These are phyloP conservation scores for Fusarium sp. DNA, from an alignment of 2,329 filamentous ascomycete genomes.

Conservation along the genomic window DNA sequence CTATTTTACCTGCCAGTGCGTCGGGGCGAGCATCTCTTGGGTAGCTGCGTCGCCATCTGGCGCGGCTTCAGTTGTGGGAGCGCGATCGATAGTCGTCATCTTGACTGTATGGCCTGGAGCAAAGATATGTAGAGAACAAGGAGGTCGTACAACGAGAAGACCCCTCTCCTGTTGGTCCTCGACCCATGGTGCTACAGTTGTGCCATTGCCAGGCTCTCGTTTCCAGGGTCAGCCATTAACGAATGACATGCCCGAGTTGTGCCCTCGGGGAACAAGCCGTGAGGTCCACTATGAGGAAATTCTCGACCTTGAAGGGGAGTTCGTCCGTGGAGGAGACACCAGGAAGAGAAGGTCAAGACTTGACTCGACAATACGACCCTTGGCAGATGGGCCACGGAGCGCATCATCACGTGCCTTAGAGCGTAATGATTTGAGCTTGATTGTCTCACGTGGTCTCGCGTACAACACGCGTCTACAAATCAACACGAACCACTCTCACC, in stretches of 20 bases:
- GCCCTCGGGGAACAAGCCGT: constrained; percentile 11
- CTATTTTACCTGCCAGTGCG: constrained; percentile 33
- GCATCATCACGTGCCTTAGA: no score
- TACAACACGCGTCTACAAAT: not conserved
- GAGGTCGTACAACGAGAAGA: not conserved
- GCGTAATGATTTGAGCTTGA: not conserved
- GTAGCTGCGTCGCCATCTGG: not conserved
- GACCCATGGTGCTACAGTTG: constrained; percentile 7
- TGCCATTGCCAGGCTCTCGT: not conserved
- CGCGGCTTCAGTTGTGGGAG: not conserved
- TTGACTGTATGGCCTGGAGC: accelerated
- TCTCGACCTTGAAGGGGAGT: constrained; percentile 1
- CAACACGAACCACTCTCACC: not conserved
- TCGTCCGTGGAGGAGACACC: constrained; percentile 1
- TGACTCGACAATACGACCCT: not conserved
- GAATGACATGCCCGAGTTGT: not conserved
- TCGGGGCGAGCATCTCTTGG: constrained; percentile 26
- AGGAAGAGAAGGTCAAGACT: not conserved
- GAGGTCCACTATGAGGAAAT: constrained; percentile 1
- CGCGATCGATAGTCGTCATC: constrained; percentile 16
- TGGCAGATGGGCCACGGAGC: not conserved
- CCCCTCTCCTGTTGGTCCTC: not conserved
- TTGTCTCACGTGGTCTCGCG: not conserved
- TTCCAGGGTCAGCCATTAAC: constrained; percentile 17
- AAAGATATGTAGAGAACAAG: not conserved